Conservation (phyloP, 169 alveolate genomes). For the Cryptosporidium sp. region DNA sequence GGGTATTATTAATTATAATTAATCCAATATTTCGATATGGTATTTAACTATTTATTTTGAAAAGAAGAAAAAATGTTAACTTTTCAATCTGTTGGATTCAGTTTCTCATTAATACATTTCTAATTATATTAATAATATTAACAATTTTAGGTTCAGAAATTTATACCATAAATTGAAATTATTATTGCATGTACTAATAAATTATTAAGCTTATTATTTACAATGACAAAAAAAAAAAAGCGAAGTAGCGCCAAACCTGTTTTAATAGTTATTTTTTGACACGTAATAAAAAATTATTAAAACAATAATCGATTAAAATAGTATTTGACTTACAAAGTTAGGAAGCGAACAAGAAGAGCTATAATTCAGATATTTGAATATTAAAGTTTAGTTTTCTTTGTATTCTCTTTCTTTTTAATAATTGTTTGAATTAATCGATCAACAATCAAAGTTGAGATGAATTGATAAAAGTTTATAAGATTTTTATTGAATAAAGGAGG, state of each 20-base stretch:
- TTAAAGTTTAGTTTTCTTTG: background rate
- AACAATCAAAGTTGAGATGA: background rate
- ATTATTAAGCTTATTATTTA: background rate
- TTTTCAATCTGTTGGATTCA: background rate
- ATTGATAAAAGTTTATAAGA: too few species aligned
- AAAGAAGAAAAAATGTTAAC: background rate
- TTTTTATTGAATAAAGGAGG: too few species aligned
- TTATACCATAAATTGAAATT: background rate
- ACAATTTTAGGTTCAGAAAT: background rate
- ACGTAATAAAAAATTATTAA: background rate
- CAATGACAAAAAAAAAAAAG: background rate
- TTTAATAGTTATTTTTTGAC: slow-evolving; percentile 28
- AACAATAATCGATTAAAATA: background rate
- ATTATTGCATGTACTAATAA: background rate
- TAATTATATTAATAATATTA: background rate
- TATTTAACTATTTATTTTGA: too few species aligned
- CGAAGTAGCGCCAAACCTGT: background rate
- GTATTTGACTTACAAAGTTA: background rate
- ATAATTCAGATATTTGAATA: background rate
- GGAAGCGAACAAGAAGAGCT: background rate
- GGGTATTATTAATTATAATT: too few species aligned
- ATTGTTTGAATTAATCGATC: too few species aligned
- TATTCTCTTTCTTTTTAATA: background rate
- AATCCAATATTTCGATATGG: background rate
- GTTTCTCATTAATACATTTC: too few species aligned